Conservation (phyloP, 192 early-diverging fungal genomes). For the Gaertneriomyces sp. region DNA sequence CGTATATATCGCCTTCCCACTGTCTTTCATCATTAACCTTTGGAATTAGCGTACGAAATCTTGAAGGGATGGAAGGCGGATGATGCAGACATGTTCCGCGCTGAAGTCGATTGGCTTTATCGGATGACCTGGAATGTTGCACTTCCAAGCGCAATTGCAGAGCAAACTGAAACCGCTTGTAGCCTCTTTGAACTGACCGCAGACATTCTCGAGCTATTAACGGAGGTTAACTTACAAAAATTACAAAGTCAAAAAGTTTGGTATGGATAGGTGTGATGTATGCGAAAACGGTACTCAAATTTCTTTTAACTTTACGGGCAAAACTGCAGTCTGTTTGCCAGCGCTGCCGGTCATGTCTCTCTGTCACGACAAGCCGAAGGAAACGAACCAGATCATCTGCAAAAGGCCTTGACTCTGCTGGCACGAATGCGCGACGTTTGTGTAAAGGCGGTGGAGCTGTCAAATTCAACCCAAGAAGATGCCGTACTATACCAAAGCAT, state of each 20-base stretch:
- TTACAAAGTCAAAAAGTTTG: slow-evolving; percentile 23
- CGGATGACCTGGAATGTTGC: slow-evolving; percentile 26
- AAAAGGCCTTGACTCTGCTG: slow-evolving; percentile 7
- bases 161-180: slow-evolving; percentile 16
- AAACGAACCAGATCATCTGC: background rate
- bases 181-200: slow-evolving; percentile 13
- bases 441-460: background rate
- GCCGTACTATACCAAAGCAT: slow-evolving; percentile 18
- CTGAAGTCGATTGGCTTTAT: slow-evolving; percentile 24
- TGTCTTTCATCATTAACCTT: no score
- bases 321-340: slow-evolving; percentile 9
- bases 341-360: slow-evolving; percentile 12
- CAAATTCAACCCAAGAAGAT: slow-evolving; percentile 3
- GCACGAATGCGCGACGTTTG: slow-evolving; percentile 10
- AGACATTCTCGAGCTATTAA: slow-evolving; percentile 11
- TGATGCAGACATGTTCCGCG: background rate
- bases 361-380: slow-evolving; percentile 3
- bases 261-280: background rate
- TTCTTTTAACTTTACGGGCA: background rate
- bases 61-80: slow-evolving; percentile 8
- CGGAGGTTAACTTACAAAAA: slow-evolving; percentile 7
- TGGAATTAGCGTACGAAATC: background rate
- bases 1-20: no score
- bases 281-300: background rate
- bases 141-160: slow-evolving; percentile 3